A percentile compares a stretch with the other conserved stretches of the same genome.
Conservation (phyloP, 495 filamentous ascomycete species). For the Trichoderma virens region DNA sequence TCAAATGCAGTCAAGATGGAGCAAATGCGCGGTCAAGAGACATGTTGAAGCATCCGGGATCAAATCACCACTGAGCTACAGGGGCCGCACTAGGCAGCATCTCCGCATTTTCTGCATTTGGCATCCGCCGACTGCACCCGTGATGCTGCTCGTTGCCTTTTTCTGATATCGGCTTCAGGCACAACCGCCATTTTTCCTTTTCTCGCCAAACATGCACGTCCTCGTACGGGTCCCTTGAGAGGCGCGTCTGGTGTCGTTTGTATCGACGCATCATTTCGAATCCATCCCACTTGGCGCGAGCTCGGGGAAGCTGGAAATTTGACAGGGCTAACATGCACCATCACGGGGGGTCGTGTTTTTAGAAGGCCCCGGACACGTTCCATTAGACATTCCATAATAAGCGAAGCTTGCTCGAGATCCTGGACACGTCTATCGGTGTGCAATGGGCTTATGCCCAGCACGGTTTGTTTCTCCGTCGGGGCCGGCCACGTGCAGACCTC, state of each 20-base stretch:
- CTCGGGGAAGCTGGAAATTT: no score
- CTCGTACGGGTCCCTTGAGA: neutral
- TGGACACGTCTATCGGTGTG: neutral
- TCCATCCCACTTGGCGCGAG: no score
- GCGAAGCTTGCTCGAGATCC: neutral
- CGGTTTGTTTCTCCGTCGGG: no score
- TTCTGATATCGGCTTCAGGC: neutral
- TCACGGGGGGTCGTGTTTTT: neutral
- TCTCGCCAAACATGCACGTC: neutral
- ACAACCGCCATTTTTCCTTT: no score
- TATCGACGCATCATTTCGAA: no score
- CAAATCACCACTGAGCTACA: no score
- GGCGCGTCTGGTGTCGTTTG: no score
- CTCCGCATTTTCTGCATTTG: slow-evolving; percentile 3
- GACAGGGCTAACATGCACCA: no score
- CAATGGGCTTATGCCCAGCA: neutral
- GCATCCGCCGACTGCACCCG: slow-evolving; percentile 1
- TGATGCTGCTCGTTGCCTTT: neutral
- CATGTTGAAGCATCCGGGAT: no score
- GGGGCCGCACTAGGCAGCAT: slow-evolving; percentile 9
- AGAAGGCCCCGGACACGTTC: neutral
- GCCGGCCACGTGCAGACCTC: no score
- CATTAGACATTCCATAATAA: slow-evolving; percentile 2
- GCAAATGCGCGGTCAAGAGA: no score
- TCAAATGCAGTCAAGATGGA: no score